Base-by-base conservation (phyloP, 768 basidiomycete genomes). In the Lactarius akahatsu region DNA sequence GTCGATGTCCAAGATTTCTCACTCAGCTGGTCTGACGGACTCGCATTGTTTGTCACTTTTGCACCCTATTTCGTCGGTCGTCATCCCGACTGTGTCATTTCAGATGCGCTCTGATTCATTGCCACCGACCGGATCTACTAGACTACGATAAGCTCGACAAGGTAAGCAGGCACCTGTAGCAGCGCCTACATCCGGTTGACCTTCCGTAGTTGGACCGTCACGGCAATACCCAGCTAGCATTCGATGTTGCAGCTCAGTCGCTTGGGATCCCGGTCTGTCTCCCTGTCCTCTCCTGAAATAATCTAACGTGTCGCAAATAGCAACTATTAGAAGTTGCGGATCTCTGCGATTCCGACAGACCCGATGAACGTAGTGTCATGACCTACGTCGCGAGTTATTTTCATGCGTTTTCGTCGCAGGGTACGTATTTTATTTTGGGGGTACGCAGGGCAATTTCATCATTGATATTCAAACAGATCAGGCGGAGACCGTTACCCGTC, bases 301-400 rank as follows among this genome's bases (percentile, higher is more conserved):
- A 56, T 41, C 36, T 43, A 61, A 61, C 23, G 43, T 58, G 45
- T 7, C 41, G 54, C 26, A 52, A 56, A 57, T 34, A 97, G 94
- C 93, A 92, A 89, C 80, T 99, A 4, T 84, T 99, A 23, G 97
- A 99, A 82, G 96, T 98, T 0, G 90, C 94, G 62, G 97, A 99
- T 80, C 77, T 99, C 36, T 96, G 94, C 71, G 94, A 95, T 73
- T 85, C 88, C 0, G 80, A 80, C n/a, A 85, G 83, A 57, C 96
- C 96, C 0, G 97, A 99, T 75, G 97, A 99, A 77, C 88, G 94
- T 43, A 94, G 91, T 76, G 92, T 98, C 13, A 98, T 98, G 94
- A 98, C 95, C 5, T 98, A 98, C 71, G 90, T 99, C 56, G 97
- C 97, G 40, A 92, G 92, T 72, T 98, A 84, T 78, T 99, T 99